phyloP scores from a whole-genome alignment of 345 rosid species.

The Microcos paniculata region DNA sequence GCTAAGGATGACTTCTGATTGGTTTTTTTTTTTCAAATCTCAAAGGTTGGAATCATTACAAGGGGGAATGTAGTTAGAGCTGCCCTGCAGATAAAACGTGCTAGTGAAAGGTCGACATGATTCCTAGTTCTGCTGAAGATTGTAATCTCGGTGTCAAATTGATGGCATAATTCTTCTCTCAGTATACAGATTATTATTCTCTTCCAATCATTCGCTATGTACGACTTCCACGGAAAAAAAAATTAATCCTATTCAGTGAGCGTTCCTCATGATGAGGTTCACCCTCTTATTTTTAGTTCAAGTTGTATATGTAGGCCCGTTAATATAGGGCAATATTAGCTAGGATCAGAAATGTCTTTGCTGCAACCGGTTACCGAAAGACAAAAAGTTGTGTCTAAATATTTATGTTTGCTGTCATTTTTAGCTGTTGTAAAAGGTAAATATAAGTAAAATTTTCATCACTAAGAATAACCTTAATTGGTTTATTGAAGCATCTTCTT shows the following conservation, averaged over 20 bases:
- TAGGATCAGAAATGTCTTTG: neutral
- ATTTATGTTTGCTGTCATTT: neutral
- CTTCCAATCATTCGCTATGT: neutral
- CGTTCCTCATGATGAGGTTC: neutral
- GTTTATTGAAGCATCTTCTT: neutral
- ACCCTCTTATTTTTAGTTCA: neutral
- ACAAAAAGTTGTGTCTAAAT: neutral
- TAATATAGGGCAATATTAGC: neutral
- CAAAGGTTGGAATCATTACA: conserved; percentile 77
- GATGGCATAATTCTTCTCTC: neutral
- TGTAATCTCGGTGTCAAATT: neutral
- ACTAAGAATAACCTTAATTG: neutral
- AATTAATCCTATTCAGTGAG: neutral
- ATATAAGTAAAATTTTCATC: neutral
- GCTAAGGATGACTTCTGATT: neutral
- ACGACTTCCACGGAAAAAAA: neutral
- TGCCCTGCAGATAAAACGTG: conserved; percentile 65
- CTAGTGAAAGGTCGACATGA: conserved; percentile 31
- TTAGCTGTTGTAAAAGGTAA: neutral
- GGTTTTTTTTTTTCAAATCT: conserved; percentile 19
- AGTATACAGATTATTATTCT: neutral
- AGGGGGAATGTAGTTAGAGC: conserved; percentile 78
- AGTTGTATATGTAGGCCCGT: neutral
- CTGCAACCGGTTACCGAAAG: neutral
- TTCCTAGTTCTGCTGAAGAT: conserved; percentile 9